Evolutionary conservation across 768 basidiomycete species (phyloP).

Genomic region (Hebeloma cylindrosporum): DNA sequence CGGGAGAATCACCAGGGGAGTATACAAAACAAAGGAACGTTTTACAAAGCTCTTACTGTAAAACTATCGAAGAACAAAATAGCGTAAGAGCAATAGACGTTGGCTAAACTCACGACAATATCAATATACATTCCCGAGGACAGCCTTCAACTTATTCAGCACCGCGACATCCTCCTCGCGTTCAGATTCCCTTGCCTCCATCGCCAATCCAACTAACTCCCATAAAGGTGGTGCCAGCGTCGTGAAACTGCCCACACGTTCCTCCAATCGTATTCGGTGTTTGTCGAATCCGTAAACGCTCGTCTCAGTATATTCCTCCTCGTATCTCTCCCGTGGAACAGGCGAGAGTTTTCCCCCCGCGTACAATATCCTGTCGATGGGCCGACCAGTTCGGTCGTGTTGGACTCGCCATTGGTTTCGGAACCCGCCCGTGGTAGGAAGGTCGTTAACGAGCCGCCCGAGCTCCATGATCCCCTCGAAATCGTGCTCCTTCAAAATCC

Average conservation of each 20-base stretch:
- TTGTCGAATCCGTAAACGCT: conserved; percentile 38
- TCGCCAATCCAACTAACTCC: conserved; percentile 32
- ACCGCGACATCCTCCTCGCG: conserved; percentile 27
- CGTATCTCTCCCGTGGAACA: conserved; percentile 8
- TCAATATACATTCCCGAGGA: conserved; percentile 27
- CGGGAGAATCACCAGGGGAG: too few relatives aligned
- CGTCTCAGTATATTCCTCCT: conserved; percentile 25
- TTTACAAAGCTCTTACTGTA: too few relatives aligned
- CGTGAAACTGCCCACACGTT: conserved; percentile 25
- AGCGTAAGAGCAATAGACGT: too few relatives aligned
- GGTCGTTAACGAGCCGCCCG: too few relatives aligned
- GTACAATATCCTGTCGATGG: conserved; percentile 35
- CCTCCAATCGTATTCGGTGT: conserved; percentile 26
- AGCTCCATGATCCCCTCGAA: conserved; percentile 21
- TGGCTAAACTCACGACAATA: neutral
- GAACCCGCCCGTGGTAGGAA: conserved; percentile 30
- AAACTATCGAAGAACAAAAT: too few relatives aligned
- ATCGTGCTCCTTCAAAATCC: conserved; percentile 26
- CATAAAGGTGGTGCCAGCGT: conserved; percentile 31
- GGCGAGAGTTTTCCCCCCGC: conserved; percentile 7
- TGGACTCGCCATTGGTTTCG: conserved; percentile 37
- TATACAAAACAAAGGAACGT: too few relatives aligned
- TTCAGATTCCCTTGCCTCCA: conserved; percentile 32
- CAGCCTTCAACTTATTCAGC: conserved; percentile 27
- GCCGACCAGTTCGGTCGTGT: conserved; percentile 30